Base-by-base conservation (phyloP, 352 stramenopile genomes). In the Phytophthora gonapodyides region DNA sequence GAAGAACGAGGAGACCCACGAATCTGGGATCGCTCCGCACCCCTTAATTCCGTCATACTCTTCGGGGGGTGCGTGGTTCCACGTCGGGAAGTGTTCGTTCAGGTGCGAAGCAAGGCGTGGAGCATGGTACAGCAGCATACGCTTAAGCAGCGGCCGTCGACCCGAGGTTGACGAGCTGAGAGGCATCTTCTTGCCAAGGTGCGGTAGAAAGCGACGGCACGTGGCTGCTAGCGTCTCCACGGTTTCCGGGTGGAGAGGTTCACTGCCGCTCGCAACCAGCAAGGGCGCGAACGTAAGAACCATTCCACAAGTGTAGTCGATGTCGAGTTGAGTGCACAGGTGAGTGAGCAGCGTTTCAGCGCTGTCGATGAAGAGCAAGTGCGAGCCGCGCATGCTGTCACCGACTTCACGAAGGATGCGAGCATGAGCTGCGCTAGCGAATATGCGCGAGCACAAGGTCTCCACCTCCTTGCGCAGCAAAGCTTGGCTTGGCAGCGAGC, bases 1-100 rank as follows among this genome's bases (percentile, higher is more conserved):
- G 31, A 93, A 93, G 58, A 94, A 80, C 3, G 86, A 93, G 9
- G 59, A 61, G n/a, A 94, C 19, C 86, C 86, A 94, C 19, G 78
- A 72, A 42, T 91, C 82, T 5, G 76, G 75, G 27, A 94, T 75
- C 12, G 71, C 72, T 1, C 57, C 57, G 42, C 50, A 68, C 21
- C 53, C 50, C 56, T 71, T 60, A 10, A 30, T 69, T 24, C 37
- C 53, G n/a, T 53, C 43, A 11, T 44, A 50, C n/a, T 77, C 67
- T 8, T 71, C 63, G 3, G 52, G 43, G 30, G 51, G 58, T 10
- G 57, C 64, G 16, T 79, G 61, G 40, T 78, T 80, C 86, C 86
- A 93, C 17, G 77, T 74, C 13, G 82, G 75, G 19, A 89, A 91
- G 40, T 89, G 73, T 35, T 91, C 75, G 30, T 88, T 80, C n/a